Evolutionary conservation across 805 yeast genomes (phyloP), one percentile per base, ranked within the genome.

Genomic region (Pichia nakasei): DNA sequence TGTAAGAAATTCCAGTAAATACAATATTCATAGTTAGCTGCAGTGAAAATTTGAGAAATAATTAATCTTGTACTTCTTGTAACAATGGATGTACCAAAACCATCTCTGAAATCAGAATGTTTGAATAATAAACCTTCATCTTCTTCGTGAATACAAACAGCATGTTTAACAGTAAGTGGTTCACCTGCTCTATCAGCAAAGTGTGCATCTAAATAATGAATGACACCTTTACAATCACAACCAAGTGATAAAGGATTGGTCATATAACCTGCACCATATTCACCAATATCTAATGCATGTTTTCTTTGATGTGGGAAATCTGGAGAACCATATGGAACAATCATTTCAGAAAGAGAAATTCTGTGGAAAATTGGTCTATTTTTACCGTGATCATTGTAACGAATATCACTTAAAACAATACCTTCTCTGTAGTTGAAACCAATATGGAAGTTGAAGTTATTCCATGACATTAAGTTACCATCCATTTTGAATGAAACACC

Each of bases 401-500:
- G 64, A 57, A 84, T 72, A 63, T 84, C 88, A 53, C 81, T 75
- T 50, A 84, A 71, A 26, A 84, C 91, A 60, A 84, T 79, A 51
- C 93, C 93, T 64, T 84, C 93, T 68, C 91, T 75, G 68, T 82
- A 81, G 70, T 84, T 84, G 75, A 84, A 84, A 33, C 93, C 93
- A 61, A 84, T 68, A 64, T 84, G 91, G 69, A 84, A 71, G 49
- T 75, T 71, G 70, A 76, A 84, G 67, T 83, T 84, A 51, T 82
- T 78, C 93, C 93, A 84, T 49, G 72, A 72, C 72, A 84, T 78
- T 42, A 76, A 70, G 56, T 81, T 73, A 42, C 85, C 87, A 44
- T 70, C 69, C 78, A 83, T 71, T 52, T 72, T 72, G 70, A 84
- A 84, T 5, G 87, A 80, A 43, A 83, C 91, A 45, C 93, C 93